A percentile compares a stretch with the other conserved stretches of the same genome.
Conservation (phyloP, 768 basidiomycete species). For the Pholiota molesta region DNA sequence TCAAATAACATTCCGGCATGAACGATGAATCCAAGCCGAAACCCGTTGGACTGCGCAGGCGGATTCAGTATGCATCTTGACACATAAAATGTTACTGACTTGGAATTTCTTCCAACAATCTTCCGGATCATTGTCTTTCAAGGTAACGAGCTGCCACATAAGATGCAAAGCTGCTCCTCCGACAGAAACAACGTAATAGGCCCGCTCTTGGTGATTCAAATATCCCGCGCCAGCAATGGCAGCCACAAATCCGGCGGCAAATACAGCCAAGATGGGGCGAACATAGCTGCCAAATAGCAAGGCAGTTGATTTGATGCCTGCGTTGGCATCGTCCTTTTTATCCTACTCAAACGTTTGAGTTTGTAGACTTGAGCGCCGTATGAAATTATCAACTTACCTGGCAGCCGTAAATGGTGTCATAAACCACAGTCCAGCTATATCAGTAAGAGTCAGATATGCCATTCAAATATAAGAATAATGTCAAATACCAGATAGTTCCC, state of each 20-base stretch:
- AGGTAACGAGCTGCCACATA: constrained; percentile 5
- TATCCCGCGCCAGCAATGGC: constrained; percentile 9
- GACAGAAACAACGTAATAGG: constrained; percentile 4
- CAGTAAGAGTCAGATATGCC: background rate
- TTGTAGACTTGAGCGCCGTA: background rate
- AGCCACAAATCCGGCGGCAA: background rate
- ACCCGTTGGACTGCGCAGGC: background rate
- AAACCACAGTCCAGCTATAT: constrained; percentile 7
- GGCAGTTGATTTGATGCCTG: constrained; percentile 9
- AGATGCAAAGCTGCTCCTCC: constrained; percentile 4
- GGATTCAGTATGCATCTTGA: background rate
- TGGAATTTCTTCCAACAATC: constrained; percentile 10
- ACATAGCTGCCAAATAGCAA: constrained; percentile 4
- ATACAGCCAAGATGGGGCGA: background rate
- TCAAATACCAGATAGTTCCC: constrained; percentile 4
- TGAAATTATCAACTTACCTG: background rate
- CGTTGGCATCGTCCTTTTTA: constrained; percentile 6
- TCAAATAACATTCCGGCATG: constrained; percentile 4
- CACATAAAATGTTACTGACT: background rate
- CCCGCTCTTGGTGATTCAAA: constrained; percentile 1
- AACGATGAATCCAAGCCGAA: background rate
- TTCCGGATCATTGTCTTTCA: background rate
- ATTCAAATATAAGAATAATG: background rate
- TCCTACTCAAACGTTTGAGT: background rate
- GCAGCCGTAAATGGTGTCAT: constrained; percentile 11